Evolutionary conservation across 345 rosid species (phyloP).

Genomic region (Melastoma malabathricum): DNA sequence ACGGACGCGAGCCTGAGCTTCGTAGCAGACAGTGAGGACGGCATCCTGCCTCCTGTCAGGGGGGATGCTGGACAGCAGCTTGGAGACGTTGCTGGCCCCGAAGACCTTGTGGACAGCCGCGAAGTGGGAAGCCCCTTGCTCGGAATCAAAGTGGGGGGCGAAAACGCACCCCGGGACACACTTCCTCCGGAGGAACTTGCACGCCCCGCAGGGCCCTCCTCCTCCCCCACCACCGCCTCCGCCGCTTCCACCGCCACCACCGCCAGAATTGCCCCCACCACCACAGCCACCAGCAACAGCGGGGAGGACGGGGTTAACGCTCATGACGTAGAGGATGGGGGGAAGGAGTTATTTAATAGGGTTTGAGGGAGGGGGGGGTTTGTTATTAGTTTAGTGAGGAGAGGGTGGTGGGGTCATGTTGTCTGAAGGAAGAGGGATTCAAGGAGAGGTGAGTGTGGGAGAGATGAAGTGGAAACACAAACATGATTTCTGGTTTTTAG

Average conservation of each 20-base stretch:
- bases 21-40: conserved; percentile 78
- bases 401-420: conserved; percentile 2
- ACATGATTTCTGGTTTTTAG: conserved; percentile 11
- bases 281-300: neutral
- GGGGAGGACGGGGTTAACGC: neutral
- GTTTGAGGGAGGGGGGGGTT: neutral
- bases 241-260: no score
- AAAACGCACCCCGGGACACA: conserved; percentile 73
- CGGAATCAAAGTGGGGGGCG: conserved; percentile 77
- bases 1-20: conserved; percentile 87
- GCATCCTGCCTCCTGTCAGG: conserved; percentile 76
- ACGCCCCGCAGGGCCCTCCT: conserved; percentile 64
- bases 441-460: neutral
- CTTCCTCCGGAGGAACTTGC: conserved; percentile 74
- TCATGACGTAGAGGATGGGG: neutral
- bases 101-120: conserved; percentile 82
- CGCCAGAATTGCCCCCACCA: conserved; percentile 14
- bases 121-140: conserved; percentile 66
- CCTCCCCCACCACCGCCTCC: conserved; percentile 24
- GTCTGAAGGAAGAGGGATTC: conserved; percentile 2
- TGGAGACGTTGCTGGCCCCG: conserved; percentile 90
- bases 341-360: no score
- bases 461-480: conserved; percentile 3
- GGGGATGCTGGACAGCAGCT: conserved; percentile 62
- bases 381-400: neutral